These are phyloP conservation scores for Miscanthus sacchariflorus DNA, from an alignment of 202 grass and related monocot species.

Conservation along the genomic window DNA sequence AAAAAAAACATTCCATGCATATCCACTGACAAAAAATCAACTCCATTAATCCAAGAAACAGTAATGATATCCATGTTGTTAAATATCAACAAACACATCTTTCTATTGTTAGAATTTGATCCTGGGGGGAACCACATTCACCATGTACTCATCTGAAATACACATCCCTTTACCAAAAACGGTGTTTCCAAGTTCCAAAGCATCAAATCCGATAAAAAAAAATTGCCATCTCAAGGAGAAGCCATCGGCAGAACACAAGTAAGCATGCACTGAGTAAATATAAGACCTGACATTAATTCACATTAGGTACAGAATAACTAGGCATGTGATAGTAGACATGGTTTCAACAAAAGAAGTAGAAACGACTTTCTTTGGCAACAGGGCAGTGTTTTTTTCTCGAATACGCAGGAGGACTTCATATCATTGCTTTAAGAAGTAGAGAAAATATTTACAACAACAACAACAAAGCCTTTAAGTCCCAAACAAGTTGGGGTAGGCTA, in stretches of 20 bases:
- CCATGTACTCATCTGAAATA: background rate
- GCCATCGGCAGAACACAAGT: background rate
- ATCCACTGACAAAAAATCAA: background rate
- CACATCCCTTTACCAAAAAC: background rate
- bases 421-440: background rate
- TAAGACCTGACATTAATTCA: conserved; percentile 12
- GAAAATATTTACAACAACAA: background rate
- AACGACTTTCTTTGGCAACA: background rate
- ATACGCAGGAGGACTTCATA: background rate
- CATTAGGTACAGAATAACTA: conserved; percentile 20
- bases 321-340: conserved; percentile 3
- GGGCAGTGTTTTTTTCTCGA: background rate
- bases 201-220: conserved; percentile 14
- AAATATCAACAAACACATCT: background rate
- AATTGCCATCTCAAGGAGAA: conserved; percentile 12
- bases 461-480: no score
- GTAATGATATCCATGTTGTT: background rate
- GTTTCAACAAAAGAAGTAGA: background rate
- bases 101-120: background rate
- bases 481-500: no score
- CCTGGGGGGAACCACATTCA: background rate
- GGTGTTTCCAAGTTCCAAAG: conserved; percentile 17
- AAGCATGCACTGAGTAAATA: background rate
- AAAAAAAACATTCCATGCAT: background rate
- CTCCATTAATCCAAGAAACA: background rate